Base-by-base conservation (phyloP, 495 filamentous ascomycete species). In the Stereocaulon alpinum region DNA sequence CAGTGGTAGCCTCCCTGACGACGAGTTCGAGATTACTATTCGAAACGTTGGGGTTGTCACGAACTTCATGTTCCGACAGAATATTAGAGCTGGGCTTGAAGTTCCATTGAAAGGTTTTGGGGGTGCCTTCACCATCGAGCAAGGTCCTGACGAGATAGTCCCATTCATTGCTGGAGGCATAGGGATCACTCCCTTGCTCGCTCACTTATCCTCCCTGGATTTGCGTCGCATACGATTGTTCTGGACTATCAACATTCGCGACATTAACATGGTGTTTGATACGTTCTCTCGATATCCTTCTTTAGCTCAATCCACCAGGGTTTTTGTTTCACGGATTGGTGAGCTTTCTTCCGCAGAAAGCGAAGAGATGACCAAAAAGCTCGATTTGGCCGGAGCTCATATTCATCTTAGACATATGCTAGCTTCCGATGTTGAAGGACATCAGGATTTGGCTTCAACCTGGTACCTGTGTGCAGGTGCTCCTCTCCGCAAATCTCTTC, bases 101-200 rank as follows among this genome's bases (percentile, higher is more conserved):
- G 68, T 92, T 0, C 80, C 82, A 4, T 67, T 92, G 7, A 73
- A 82, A 50, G 88, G 86, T 0, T 86, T 92, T 62, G 87, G 86
- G 3, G 89, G 87, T 7, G 82, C 81, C 22, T 86, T 87, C 61
- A 68, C 64, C 15, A 65, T 86, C n/a, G 53, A 72, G 64, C 76
- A 72, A 61, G 15, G 42, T 22, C n/a, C 22, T 37, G 50, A 32
- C 14, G 59, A 61, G 18, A 62, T 63, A 49, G 58, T 69, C 12
- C 73, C 79, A 3, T 91, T 88, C 64, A 70, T 91, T 7, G 86
- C 86, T 44, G 86, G 82, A 2, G 89, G 89, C 2, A 86, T 94
- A 17, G 89, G 88, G 2, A 88, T 92, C 61, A 94, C 87, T 40
- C 88, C 88, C 3, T 61, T 92, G 11, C 75, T 92, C 32, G 80